Conservation (phyloP, 139 green algal genomes). For the Bryopsis sp. region DNA sequence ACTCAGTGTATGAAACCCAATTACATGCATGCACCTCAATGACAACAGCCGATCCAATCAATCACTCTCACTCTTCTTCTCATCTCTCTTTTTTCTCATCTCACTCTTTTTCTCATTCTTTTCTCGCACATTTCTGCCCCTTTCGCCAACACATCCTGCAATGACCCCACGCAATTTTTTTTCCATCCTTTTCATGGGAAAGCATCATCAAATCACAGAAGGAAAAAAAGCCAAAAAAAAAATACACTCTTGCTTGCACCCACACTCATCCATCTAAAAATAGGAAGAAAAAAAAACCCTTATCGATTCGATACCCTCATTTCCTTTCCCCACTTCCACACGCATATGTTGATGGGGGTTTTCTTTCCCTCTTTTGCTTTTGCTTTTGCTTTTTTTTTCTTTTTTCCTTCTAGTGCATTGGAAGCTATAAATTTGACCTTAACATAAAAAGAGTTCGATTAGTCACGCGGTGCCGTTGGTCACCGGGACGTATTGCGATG, state of each 20-base stretch:
- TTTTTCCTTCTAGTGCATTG: not conserved
- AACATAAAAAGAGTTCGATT: too few relatives aligned
- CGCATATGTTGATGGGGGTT: not conserved
- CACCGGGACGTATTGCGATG: slow-evolving; percentile 29
- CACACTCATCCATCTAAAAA: too few relatives aligned
- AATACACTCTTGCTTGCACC: not conserved
- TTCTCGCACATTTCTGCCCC: not conserved
- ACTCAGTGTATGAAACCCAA: too few relatives aligned
- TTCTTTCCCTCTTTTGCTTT: not conserved
- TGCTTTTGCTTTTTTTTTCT: not conserved
- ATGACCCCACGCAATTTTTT: not conserved
- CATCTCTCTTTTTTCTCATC: not conserved
- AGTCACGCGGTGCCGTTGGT: too few relatives aligned
- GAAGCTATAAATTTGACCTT: too few relatives aligned
- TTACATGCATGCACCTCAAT: too few relatives aligned
- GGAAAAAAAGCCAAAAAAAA: not conserved
- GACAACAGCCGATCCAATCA: too few relatives aligned
- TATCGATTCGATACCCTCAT: not conserved
- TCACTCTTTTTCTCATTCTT: not conserved
- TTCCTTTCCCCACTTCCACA: not conserved
- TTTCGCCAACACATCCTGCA: not conserved
- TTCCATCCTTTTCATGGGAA: not conserved
- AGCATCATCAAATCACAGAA: not conserved
- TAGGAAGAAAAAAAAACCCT: too few relatives aligned
- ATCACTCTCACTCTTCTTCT: not conserved